These are phyloP conservation scores for Globisporangium sylvaticum DNA, from an alignment of 352 stramenopile genomes.

Conservation along the genomic window DNA sequence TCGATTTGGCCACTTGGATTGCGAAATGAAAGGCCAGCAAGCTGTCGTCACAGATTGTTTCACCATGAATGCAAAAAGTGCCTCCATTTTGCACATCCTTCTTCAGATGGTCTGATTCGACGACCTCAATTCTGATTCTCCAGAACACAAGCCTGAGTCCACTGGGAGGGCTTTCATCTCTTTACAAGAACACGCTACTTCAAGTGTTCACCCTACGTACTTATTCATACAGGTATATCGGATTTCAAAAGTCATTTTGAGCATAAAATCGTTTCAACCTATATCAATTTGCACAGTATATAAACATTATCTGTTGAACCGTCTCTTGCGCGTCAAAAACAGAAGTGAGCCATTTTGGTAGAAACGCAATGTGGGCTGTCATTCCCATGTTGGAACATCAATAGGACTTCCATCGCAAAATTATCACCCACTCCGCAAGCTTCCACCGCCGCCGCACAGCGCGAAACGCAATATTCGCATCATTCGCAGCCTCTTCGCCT, in stretches of 20 bases:
- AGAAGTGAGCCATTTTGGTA: neutral
- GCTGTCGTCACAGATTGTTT: neutral
- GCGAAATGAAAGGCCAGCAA: neutral
- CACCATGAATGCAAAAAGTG: neutral
- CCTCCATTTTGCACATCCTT: too few relatives aligned
- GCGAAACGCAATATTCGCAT: slow-evolving; percentile 7
- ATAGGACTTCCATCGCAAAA: too few relatives aligned
- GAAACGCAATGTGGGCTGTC: slow-evolving; percentile 8
- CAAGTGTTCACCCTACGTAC: neutral
- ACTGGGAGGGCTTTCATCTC: neutral
- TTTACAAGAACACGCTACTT: neutral
- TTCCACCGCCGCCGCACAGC: neutral
- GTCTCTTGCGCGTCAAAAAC: neutral
- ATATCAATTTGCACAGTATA: too few relatives aligned
- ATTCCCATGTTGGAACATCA: too few relatives aligned
- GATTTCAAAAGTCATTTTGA: too few relatives aligned
- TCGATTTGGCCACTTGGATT: neutral
- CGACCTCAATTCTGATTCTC: too few relatives aligned
- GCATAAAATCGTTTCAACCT: too few relatives aligned
- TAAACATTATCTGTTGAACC: neutral
- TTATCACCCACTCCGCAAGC: neutral
- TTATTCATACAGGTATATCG: neutral
- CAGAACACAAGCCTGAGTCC: too few relatives aligned
- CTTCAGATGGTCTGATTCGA: too few relatives aligned
- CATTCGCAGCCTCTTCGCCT: neutral